Evolutionary conservation across 345 rosid species (phyloP).

Genomic region (Mangifera indica): DNA sequence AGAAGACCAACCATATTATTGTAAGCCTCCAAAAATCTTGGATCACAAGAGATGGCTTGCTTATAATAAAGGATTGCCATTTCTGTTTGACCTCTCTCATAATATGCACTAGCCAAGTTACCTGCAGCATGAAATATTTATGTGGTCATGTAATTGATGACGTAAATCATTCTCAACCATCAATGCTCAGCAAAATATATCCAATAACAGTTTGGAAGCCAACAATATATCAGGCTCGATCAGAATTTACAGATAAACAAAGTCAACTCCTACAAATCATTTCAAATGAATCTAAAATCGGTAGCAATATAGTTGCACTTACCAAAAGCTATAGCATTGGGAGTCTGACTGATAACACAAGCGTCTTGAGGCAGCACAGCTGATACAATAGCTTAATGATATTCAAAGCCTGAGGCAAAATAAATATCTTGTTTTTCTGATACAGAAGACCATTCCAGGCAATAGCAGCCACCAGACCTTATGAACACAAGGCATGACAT

Average conservation of each 20-base stretch:
- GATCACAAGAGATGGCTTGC: constrained; percentile 81
- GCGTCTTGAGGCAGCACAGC: constrained; percentile 99
- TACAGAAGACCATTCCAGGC: constrained; percentile 26
- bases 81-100: constrained; percentile 88
- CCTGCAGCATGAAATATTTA: constrained; percentile 46
- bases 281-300: background rate
- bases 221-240: background rate
- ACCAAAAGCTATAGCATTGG: constrained; percentile 91
- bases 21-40: constrained; percentile 90
- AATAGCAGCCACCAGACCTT: constrained; percentile 35
- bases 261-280: background rate
- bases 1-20: constrained; percentile 79
- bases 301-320: constrained; percentile 30
- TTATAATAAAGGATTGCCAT: constrained; percentile 83
- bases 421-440: constrained; percentile 36
- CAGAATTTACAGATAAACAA: background rate
- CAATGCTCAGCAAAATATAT: background rate
- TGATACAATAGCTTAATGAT: too few species aligned
- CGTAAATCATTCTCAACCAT: background rate
- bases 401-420: constrained; percentile 73
- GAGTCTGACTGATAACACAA: constrained; percentile 82
- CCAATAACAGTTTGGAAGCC: background rate
- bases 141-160: background rate
- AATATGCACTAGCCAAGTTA: constrained; percentile 79
- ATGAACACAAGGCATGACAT: constrained; percentile 27